Evolutionary conservation across 306 rosid genomes (phyloP).

Genomic region (Gastrolobium villosum): DNA sequence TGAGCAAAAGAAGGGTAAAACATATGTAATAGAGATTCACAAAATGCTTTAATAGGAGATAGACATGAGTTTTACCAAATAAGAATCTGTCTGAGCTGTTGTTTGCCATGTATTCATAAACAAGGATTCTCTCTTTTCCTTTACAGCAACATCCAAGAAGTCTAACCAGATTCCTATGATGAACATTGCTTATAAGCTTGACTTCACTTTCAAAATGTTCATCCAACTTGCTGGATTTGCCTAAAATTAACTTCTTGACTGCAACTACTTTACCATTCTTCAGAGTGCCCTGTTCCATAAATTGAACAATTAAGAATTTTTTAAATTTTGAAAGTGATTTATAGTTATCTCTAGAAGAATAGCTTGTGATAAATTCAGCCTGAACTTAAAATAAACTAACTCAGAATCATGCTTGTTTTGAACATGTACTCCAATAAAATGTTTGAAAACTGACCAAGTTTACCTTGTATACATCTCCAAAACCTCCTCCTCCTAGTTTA

Average conservation of each 20-base stretch:
- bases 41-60: not conserved
- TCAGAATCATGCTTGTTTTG: not conserved
- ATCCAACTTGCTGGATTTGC: slow-evolving; percentile 58
- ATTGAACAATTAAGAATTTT: not conserved
- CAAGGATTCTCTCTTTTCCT: slow-evolving; percentile 76
- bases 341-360: not conserved
- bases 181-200: slow-evolving; percentile 77
- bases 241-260: slow-evolving; percentile 66
- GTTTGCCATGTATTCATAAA: slow-evolving; percentile 76
- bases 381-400: not conserved
- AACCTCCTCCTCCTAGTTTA: slow-evolving; percentile 84
- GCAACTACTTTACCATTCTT: slow-evolving; percentile 76
- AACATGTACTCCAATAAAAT: not conserved
- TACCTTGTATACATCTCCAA: slow-evolving; percentile 82
- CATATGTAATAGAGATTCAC: not conserved
- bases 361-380: not conserved
- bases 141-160: slow-evolving; percentile 78
- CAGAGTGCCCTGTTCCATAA: slow-evolving; percentile 66
- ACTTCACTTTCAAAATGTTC: slow-evolving; percentile 72
- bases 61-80: slow-evolving; percentile 59
- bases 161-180: slow-evolving; percentile 73
- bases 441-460: not conserved
- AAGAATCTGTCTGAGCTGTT: slow-evolving; percentile 73
- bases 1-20: not conserved
- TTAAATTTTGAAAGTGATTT: not conserved